A percentile compares a stretch with the other conserved stretches of the same genome.
Evolutionary conservation across 2,329 filamentous ascomycete species (phyloP).

Genomic region (Trichoderma oligosporum): DNA sequence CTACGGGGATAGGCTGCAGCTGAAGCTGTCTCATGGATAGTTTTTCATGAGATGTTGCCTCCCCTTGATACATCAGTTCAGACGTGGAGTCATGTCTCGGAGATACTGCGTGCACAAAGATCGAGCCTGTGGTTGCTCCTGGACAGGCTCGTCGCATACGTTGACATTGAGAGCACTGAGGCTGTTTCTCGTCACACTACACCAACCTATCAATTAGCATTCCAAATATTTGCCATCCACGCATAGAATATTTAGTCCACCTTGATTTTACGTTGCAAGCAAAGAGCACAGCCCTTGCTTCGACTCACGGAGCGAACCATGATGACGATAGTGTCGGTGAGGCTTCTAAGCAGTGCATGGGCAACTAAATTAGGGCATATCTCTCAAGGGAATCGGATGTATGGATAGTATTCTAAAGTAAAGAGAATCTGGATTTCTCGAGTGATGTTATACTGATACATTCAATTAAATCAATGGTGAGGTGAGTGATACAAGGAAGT

Average conservation of each 20-base stretch:
- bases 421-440: no score
- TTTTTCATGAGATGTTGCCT: not conserved
- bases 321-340: not conserved
- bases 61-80: not conserved
- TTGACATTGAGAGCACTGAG: slow-evolving; percentile 9
- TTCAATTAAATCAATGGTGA: no score
- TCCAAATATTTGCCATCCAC: not conserved
- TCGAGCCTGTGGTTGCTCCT: not conserved
- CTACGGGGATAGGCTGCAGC: not conserved
- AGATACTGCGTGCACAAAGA: not conserved
- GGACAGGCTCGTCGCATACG: slow-evolving; percentile 1
- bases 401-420: no score
- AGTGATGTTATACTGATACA: no score
- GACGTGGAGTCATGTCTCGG: not conserved
- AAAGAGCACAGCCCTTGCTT: slow-evolving; percentile 9
- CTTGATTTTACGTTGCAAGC: slow-evolving; percentile 14
- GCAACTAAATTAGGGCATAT: no score
- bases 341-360: no score
- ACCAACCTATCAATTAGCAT: not conserved
- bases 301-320: slow-evolving; percentile 11
- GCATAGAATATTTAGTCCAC: not conserved
- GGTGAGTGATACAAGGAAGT: no score
- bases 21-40: not conserved
- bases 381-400: no score
- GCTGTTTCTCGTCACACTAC: slow-evolving; percentile 9